These are phyloP conservation scores for Symbiotaphrina buchneri DNA, from an alignment of 495 filamentous ascomycete genomes.

Conservation along the genomic window DNA sequence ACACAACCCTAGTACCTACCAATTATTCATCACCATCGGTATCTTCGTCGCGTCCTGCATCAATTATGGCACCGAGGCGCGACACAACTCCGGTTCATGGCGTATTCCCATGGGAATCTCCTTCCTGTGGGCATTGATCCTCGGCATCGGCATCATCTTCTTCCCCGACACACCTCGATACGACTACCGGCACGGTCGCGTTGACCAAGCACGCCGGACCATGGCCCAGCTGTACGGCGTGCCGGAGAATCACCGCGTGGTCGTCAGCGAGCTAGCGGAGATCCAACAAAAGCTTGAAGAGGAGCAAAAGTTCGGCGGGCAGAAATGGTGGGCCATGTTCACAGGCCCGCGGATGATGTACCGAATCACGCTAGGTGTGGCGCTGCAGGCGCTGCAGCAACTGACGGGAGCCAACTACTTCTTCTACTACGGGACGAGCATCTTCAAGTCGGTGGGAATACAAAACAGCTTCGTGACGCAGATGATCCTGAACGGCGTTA, in stretches of 20 bases:
- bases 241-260: not conserved
- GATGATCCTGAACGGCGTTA: constrained; percentile 55
- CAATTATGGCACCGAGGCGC: constrained; percentile 14
- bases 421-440: constrained; percentile 61
- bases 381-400: constrained; percentile 9
- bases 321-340: constrained; percentile 9
- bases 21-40: constrained; percentile 18
- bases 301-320: constrained; percentile 4
- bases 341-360: constrained; percentile 9
- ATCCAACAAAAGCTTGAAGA: constrained; percentile 7
- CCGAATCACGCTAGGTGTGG: constrained; percentile 7
- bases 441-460: constrained; percentile 48
- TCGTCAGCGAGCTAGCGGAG: not conserved
- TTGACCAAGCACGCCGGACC: not conserved
- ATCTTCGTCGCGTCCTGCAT: constrained; percentile 15
- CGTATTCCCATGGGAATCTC: constrained; percentile 3
- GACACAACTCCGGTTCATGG: not conserved
- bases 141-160: constrained; percentile 2
- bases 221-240: not conserved
- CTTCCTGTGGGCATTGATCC: constrained; percentile 1
- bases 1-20: constrained; percentile 8
- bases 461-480: constrained; percentile 45
- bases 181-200: not conserved
- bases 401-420: constrained; percentile 31
- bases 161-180: constrained; percentile 2